phyloP scores from a whole-genome alignment of 305 asterid genomes.

The Fraxinus sp. region DNA sequence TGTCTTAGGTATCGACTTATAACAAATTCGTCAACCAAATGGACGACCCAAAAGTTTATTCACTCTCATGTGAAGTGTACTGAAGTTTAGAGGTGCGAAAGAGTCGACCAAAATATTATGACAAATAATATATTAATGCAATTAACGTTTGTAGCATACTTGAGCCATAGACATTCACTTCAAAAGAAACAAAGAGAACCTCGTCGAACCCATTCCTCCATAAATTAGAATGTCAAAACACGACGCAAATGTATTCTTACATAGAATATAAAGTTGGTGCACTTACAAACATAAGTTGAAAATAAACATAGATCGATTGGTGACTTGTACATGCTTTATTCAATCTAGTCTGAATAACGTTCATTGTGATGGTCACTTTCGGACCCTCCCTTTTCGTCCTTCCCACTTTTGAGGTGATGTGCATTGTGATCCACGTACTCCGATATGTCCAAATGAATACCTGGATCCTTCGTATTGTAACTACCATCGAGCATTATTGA shows the following conservation, averaged over 20 bases:
- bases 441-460: conserved; percentile 72
- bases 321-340: not conserved
- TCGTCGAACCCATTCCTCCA: no score
- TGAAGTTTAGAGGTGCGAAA: no score
- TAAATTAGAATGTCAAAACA: no score
- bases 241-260: not conserved
- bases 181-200: no score
- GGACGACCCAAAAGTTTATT: no score
- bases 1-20: not conserved
- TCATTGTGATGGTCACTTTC: conserved; percentile 23
- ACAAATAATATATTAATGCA: no score
- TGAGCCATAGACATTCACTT: no score
- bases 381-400: conserved; percentile 32
- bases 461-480: conserved; percentile 72
- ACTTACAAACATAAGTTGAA: not conserved
- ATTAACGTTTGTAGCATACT: no score
- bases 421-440: conserved; percentile 39
- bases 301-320: not conserved
- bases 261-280: not conserved
- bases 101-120: no score
- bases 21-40: no score
- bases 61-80: no score
- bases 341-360: not conserved
- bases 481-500: conserved; percentile 86
- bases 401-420: conserved; percentile 10